Base-by-base conservation (phyloP, 768 basidiomycete genomes). In the Nevesoporus exiguus region DNA sequence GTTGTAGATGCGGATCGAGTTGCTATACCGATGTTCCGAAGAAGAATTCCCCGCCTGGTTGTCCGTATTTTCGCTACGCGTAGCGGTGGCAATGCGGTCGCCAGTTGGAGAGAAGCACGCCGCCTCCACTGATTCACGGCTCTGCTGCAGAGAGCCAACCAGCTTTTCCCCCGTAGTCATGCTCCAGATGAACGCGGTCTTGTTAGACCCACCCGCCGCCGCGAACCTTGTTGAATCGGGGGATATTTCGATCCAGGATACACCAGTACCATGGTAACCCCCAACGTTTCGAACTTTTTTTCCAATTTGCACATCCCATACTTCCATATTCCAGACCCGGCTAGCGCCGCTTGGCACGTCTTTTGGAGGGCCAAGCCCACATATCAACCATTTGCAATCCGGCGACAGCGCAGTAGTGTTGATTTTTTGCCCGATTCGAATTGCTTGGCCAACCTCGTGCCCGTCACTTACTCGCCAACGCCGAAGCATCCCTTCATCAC, bases 41-140 rank as follows among this genome's bases (percentile, higher is more conserved):
- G 10, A 14, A 14, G 4, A 14, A 21, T 21, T 39, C 2, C 19
- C 2, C 4, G 8, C 14, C 9, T n/a, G 8, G 2, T 19, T 37
- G n/a, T 10, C 6, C 33, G 33, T 7, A 19, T 39, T 39, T 39
- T 21, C 19, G 7, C 7, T 21, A 7, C 19, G 13, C 19, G 8
- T 4, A 15, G 27, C 27, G 9, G 40, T 31, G 5, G 49, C 49
- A 15, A 58, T 25, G n/a, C 54, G 54, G 29, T 50, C 39, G 8
- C 57, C 54, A 1, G 5, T n/a, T 0, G 57, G 45, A 21, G 57
- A 58, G 27, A 58, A 51, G 9, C 45, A 45, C 17, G 44, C 45
- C 0, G 27, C 40, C 3, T 43, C 34, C 4, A 46, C 33, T 0
- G 7, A 5, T 7, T 19, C 17, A 0, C 46, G 27, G 17, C 15